Percentiles rank a stretch among this genome's conserved stretches.
phyloP scores from a whole-genome alignment of 2,329 filamentous ascomycete genomes.

The Lecanicillium sp. region DNA sequence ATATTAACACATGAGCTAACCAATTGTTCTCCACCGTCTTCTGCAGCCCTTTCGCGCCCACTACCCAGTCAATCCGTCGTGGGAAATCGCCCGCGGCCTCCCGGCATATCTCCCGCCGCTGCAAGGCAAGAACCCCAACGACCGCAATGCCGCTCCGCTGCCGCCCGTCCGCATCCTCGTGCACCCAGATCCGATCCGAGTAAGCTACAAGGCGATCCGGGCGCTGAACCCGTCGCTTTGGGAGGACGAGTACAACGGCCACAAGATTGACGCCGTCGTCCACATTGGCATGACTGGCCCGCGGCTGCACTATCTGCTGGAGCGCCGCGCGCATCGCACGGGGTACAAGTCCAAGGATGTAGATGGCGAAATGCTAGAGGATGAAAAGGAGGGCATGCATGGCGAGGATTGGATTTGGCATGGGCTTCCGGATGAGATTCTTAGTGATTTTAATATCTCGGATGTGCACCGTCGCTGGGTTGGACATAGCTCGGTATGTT shows the following conservation, averaged over 20 bases:
- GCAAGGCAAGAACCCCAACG: slow-evolving; percentile 29
- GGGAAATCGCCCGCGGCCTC: slow-evolving; percentile 65
- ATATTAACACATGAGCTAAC: not conserved
- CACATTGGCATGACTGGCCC: slow-evolving; percentile 75
- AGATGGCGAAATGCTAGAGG: slow-evolving; percentile 51
- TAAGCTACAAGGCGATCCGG: slow-evolving; percentile 61
- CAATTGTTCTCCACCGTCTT: not conserved
- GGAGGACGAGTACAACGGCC: slow-evolving; percentile 26
- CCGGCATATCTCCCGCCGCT: slow-evolving; percentile 52
- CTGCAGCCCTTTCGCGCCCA: slow-evolving; percentile 67
- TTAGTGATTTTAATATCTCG: slow-evolving; percentile 48
- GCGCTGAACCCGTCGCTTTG: slow-evolving; percentile 56
- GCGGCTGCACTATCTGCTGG: slow-evolving; percentile 58
- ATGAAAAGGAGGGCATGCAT: slow-evolving; percentile 39
- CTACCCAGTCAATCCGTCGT: slow-evolving; percentile 70
- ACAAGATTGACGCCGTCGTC: slow-evolving; percentile 54
- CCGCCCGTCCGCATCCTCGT: slow-evolving; percentile 52
- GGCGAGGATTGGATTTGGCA: slow-evolving; percentile 45
- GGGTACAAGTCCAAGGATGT: slow-evolving; percentile 65
- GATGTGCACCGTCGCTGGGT: slow-evolving; percentile 50
- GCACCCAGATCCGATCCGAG: slow-evolving; percentile 59
- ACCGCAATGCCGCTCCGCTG: slow-evolving; percentile 20
- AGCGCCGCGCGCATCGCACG: slow-evolving; percentile 61
- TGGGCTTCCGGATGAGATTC: slow-evolving; percentile 44
- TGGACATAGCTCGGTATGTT: slow-evolving; percentile 37